Evolutionary conservation across 2,329 filamentous ascomycete species (phyloP), one percentile per base, ranked within the genome.

Genomic region (Exophiala calicioides): DNA sequence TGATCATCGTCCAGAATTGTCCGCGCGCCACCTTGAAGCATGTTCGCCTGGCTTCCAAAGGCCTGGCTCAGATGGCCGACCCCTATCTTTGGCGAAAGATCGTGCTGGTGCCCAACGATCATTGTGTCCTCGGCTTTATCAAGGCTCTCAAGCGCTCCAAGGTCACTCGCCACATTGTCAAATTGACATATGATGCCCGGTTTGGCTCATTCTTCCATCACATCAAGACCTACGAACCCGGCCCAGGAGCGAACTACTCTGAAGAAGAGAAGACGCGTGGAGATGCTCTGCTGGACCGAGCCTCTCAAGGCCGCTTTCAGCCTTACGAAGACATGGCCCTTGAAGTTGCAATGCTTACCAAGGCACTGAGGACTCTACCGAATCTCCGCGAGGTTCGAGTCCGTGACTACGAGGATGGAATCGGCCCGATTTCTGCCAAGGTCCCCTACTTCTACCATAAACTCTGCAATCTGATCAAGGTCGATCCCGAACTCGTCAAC

Each of bases 1-100:
- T 53, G n/a, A 34, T 48, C 16, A 50, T 56, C 43, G 33, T 50
- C 13, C 53, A 52, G 38, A 38, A 21, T 32, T 53, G 47, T 29
- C 38, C 47, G 13, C 44, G 50, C 10, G 29, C 38, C 12, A 50
- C 51, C n/a, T 19, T 53, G n/a, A 53, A 56, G 27, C 39, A 50
- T 30, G 32, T 56, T n/a, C 53, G 53, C 4, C 34, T 56, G 33
- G 47, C 48, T 7, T 54, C 50, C 38, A 53, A 47, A 39, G 34
- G 21, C 8, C 39, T 56, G 12, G 50, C 47, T 33, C 45, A 53
- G 18, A 29, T 54, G 38, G 47, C 42, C 20, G 47, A 51, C 10
- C 50, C 53, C 9, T 44, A 44, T 31, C 36, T 53, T 5, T 56
- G 50, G 53, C 40, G 44, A 30, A 44, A 47, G 24, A 38, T 56